Percentiles rank a stretch among this genome's conserved stretches.
phyloP scores from a whole-genome alignment of 768 basidiomycete species.

The Tricholoma furcatifolium region DNA sequence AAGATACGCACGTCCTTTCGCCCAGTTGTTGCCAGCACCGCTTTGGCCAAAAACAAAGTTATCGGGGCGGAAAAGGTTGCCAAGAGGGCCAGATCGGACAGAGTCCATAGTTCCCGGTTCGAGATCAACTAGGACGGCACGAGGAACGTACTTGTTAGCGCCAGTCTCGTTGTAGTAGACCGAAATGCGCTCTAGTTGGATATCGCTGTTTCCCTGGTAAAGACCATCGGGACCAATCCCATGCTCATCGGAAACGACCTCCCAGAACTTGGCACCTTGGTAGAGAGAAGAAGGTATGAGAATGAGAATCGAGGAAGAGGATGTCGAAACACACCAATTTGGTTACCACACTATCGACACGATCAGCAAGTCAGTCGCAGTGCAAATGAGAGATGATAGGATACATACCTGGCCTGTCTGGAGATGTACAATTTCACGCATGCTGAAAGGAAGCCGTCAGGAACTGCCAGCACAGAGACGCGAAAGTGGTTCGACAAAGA shows the following conservation, averaged over 20 bases:
- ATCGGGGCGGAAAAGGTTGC: constrained; percentile 93
- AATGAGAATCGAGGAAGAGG: constrained; percentile 16
- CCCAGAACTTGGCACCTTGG: constrained; percentile 93
- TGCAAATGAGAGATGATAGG: background rate
- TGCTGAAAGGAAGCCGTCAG: constrained; percentile 52
- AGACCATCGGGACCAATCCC: constrained; percentile 91
- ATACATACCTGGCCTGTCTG: constrained; percentile 92
- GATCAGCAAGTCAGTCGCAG: constrained; percentile 25
- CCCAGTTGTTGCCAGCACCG: constrained; percentile 99
- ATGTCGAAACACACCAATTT: constrained; percentile 74
- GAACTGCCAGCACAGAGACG: constrained; percentile 18
- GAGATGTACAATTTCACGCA: constrained; percentile 99
- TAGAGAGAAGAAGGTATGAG: constrained; percentile 17
- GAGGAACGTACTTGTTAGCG: constrained; percentile 96
- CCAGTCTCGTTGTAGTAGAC: constrained; percentile 98
- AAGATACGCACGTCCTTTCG: constrained; percentile 88
- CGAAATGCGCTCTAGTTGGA: constrained; percentile 95
- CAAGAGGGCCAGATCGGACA: constrained; percentile 86
- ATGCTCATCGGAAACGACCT: constrained; percentile 98
- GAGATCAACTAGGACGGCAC: constrained; percentile 95
- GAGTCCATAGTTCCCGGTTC: constrained; percentile 98
- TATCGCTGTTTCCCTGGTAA: constrained; percentile 92
- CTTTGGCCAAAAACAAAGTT: constrained; percentile 99
- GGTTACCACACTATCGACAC: constrained; percentile 87
- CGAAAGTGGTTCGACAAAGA: constrained; percentile 48